phyloP scores from a whole-genome alignment of 2,329 filamentous ascomycete species.

The Aspergillus costaricaensis region DNA sequence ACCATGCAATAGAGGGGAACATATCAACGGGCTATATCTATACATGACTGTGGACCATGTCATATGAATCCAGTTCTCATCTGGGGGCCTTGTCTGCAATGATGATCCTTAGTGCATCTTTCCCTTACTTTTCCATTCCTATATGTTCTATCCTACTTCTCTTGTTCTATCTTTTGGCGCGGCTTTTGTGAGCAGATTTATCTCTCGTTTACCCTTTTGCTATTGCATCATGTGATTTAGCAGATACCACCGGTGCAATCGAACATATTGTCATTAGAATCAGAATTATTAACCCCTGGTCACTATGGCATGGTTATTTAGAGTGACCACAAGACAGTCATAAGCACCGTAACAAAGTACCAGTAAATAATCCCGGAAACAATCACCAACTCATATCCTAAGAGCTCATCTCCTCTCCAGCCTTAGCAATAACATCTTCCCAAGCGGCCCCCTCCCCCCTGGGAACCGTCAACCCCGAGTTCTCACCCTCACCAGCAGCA shows the following conservation, averaged over 20 bases:
- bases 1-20: too few relatives aligned
- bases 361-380: background rate
- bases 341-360: too few relatives aligned
- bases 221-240: background rate
- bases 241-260: background rate
- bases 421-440: constrained; percentile 41
- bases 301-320: background rate
- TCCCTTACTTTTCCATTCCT: too few relatives aligned
- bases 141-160: background rate
- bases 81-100: too few relatives aligned
- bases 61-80: too few relatives aligned
- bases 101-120: too few relatives aligned
- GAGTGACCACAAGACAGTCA: too few relatives aligned
- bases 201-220: background rate
- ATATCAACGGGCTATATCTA: too few relatives aligned
- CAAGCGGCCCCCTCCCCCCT: constrained; percentile 31
- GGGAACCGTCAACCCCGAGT: constrained; percentile 31
- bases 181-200: background rate
- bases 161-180: background rate
- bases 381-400: background rate
- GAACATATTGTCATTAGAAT: background rate
- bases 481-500: background rate
- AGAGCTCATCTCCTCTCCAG: constrained; percentile 13
- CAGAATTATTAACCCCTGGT: background rate
- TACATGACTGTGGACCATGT: too few relatives aligned